These are phyloP conservation scores for Scolecobasidium constrictum DNA, from an alignment of 2,329 filamentous ascomycete genomes.

Conservation along the genomic window DNA sequence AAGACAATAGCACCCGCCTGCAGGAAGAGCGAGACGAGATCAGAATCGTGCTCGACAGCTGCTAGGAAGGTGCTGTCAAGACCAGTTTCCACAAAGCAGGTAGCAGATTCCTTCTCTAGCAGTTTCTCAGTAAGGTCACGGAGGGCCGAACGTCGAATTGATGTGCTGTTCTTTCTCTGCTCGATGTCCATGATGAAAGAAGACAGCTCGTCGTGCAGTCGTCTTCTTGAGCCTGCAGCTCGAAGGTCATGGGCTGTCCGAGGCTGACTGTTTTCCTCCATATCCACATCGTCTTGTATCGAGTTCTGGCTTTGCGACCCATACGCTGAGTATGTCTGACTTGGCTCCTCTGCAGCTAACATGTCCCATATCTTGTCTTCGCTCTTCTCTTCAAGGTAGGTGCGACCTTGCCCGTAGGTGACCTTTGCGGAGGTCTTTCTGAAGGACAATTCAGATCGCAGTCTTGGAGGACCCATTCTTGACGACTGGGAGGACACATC, in stretches of 20 bases:
- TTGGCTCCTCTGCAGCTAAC: constrained; percentile 5
- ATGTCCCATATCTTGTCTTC: constrained; percentile 10
- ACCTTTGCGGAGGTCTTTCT: constrained; percentile 30
- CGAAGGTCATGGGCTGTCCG: constrained; percentile 52
- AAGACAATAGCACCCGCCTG: constrained; percentile 53
- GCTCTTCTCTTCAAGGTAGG: constrained; percentile 45
- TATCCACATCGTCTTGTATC: constrained; percentile 30
- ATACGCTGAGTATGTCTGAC: constrained; percentile 1
- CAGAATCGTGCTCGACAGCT: constrained; percentile 38
- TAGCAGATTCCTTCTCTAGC: constrained; percentile 49
- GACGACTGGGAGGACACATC: no score
- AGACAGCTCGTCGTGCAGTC: constrained; percentile 45
- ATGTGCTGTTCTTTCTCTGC: constrained; percentile 25
- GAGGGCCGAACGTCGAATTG: constrained; percentile 41
- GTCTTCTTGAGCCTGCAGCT: constrained; percentile 44
- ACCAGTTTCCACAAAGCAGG: constrained; percentile 63
- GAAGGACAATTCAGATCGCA: constrained; percentile 16
- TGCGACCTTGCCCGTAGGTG: constrained; percentile 50
- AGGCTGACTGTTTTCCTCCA: constrained; percentile 30
- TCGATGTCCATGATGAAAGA: constrained; percentile 49
- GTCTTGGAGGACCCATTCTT: constrained; percentile 13
- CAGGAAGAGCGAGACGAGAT: constrained; percentile 44
- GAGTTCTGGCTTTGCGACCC: constrained; percentile 3
- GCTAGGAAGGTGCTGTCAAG: constrained; percentile 59
- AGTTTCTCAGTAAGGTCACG: constrained; percentile 46